phyloP scores from a whole-genome alignment of 2,329 filamentous ascomycete species.

The Botrytis pseudocinerea region DNA sequence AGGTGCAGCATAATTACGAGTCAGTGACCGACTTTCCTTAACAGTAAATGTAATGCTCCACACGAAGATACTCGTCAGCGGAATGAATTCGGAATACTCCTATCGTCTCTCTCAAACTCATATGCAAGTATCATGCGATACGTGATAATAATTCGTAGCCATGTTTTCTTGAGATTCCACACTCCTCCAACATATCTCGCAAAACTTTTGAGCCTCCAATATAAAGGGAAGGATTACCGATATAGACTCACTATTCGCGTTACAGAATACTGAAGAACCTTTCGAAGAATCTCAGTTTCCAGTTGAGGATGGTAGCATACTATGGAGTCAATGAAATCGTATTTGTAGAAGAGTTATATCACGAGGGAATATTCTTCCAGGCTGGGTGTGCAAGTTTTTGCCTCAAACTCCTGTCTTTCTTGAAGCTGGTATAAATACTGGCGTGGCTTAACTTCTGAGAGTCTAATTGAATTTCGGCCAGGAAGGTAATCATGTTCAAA shows the following conservation, averaged over 20 bases:
- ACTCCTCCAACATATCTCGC: neutral
- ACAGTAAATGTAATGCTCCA: neutral
- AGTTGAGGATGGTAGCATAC: neutral
- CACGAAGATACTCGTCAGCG: neutral
- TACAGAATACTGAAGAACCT: neutral
- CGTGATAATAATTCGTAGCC: neutral
- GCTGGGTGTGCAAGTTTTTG: neutral
- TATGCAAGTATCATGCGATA: neutral
- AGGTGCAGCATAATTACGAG: neutral
- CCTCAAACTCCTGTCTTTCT: neutral
- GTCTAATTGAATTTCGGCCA: rapidly evolving
- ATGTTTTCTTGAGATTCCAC: neutral
- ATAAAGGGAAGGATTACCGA: neutral
- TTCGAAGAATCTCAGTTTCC: neutral
- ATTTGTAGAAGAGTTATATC: neutral
- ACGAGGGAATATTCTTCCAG: neutral
- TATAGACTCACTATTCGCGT: neutral
- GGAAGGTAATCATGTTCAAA: neutral
- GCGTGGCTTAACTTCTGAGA: rapidly evolving
- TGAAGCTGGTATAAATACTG: neutral
- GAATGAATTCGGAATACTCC: neutral
- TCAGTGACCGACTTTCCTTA: neutral
- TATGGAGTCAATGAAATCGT: neutral
- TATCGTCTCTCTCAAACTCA: neutral
- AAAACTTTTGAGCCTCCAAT: neutral